Evolutionary conservation across 352 stramenopile species (phyloP).

Genomic region (Phytophthora citrophthora): DNA sequence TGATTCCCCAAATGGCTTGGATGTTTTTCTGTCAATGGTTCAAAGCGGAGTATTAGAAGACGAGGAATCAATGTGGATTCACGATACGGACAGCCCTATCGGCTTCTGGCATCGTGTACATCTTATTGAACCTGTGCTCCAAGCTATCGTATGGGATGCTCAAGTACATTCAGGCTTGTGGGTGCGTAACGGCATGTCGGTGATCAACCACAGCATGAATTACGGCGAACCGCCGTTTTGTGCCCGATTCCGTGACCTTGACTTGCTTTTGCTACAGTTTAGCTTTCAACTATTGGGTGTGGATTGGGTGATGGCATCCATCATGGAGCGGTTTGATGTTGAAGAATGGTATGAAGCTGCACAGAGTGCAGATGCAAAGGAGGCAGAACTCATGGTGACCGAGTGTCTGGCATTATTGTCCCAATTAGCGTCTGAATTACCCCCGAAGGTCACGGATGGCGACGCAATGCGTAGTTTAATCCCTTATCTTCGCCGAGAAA

Average conservation of each 20-base stretch:
- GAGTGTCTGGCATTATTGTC: conserved; percentile 82
- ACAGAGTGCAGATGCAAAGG: conserved; percentile 49
- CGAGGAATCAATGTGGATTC: conserved; percentile 58
- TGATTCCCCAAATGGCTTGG: conserved; percentile 58
- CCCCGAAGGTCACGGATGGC: conserved; percentile 55
- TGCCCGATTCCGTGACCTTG: conserved; percentile 81
- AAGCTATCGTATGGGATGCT: conserved; percentile 88
- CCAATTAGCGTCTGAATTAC: conserved; percentile 81
- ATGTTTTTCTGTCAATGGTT: conserved; percentile 67
- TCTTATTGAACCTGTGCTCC: conserved; percentile 77
- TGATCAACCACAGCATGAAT: conserved; percentile 92
- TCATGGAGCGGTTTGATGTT: conserved; percentile 74
- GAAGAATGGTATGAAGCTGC: conserved; percentile 61
- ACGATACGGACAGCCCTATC: conserved; percentile 59
- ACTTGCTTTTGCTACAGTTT: conserved; percentile 84
- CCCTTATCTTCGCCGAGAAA: conserved; percentile 75
- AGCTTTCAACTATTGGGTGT: conserved; percentile 75
- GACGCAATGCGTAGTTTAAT: conserved; percentile 67
- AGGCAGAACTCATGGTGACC: conserved; percentile 77
- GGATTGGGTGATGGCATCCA: conserved; percentile 81
- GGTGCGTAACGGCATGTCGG: conserved; percentile 85
- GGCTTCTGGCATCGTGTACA: conserved; percentile 86
- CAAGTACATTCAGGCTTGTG: conserved; percentile 86
- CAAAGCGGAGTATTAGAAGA: conserved; percentile 33
- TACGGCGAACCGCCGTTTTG: conserved; percentile 90